Conservation (phyloP, 2,329 filamentous ascomycete genomes). For the Penicillium sp. region DNA sequence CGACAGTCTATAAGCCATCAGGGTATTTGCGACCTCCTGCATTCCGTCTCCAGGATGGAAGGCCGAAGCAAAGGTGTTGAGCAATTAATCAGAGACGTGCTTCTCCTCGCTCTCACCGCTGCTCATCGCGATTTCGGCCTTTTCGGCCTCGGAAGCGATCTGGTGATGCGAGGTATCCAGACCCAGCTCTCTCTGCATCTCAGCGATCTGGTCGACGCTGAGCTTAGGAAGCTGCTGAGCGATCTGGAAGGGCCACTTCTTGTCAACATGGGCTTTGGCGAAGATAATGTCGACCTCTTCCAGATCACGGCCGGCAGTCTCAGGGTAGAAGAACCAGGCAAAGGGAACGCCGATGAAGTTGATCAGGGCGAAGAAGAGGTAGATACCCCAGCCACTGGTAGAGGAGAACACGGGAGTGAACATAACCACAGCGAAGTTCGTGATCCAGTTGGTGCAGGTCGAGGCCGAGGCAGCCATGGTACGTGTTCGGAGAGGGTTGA, state of each 20-base stretch:
- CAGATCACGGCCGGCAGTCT: slow-evolving; percentile 40
- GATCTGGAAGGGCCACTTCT: slow-evolving; percentile 27
- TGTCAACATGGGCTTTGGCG: slow-evolving; percentile 38
- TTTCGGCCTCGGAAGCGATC: slow-evolving; percentile 6
- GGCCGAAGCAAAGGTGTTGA: neutral
- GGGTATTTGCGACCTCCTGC: neutral
- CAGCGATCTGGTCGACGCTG: slow-evolving; percentile 21
- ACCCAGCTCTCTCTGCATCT: slow-evolving; percentile 24
- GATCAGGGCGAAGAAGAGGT: slow-evolving; percentile 40
- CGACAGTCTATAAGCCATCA: slow-evolving; percentile 1
- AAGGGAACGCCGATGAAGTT: slow-evolving; percentile 44
- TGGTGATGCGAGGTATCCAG: slow-evolving; percentile 8
- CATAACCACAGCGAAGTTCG: slow-evolving; percentile 51
- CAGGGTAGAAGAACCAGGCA: slow-evolving; percentile 50
- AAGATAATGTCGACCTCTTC: slow-evolving; percentile 41
- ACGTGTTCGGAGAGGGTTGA: slow-evolving; percentile 52
- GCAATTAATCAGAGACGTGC: slow-evolving; percentile 1
- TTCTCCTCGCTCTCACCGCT: slow-evolving; percentile 14
- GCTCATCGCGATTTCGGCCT: slow-evolving; percentile 20
- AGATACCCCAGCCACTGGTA: slow-evolving; percentile 35
- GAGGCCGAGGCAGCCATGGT: slow-evolving; percentile 50
- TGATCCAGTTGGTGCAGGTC: slow-evolving; percentile 51
- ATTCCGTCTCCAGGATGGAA: slow-evolving; percentile 12
- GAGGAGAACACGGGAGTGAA: slow-evolving; percentile 39
- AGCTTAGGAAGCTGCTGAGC: slow-evolving; percentile 29